Percentiles rank a stretch among this genome's conserved stretches.
These are phyloP conservation scores for Haematococcus lacustris DNA, from an alignment of 139 green algal species.

Conservation along the genomic window DNA sequence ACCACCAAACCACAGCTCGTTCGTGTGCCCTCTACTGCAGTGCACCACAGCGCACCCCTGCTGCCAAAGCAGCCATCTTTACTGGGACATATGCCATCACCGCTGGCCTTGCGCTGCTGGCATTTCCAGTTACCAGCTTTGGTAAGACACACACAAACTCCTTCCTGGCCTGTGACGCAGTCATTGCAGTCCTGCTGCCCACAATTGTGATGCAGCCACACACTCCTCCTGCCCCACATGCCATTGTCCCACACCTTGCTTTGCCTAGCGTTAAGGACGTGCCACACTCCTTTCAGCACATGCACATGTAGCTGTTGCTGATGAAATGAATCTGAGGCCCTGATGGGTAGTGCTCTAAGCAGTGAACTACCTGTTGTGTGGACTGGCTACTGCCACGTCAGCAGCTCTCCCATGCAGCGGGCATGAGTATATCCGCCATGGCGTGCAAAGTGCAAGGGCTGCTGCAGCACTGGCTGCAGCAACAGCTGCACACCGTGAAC, in stretches of 20 bases:
- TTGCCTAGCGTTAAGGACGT: no score
- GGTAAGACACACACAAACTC: constrained; percentile 7
- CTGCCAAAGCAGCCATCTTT: constrained; percentile 30
- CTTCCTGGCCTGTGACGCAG: not conserved
- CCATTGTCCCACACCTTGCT: no score
- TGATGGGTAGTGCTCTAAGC: not conserved
- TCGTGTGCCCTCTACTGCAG: no score
- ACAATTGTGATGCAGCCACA: not conserved
- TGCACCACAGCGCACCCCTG: constrained; percentile 4
- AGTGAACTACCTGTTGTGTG: not conserved
- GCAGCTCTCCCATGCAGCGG: no score
- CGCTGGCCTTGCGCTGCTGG: constrained; percentile 18
- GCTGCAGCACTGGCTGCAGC: no score
- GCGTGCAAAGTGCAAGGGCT: no score
- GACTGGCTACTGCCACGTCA: no score
- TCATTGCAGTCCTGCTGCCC: not conserved
- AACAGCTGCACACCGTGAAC: no score
- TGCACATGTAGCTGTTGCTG: not conserved
- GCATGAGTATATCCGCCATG: no score
- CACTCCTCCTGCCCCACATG: no score
- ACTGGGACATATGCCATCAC: constrained; percentile 37
- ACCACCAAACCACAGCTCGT: no score
- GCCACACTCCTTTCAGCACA: not conserved
- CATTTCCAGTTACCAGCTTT: constrained; percentile 21
- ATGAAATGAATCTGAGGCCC: not conserved